phyloP scores from a whole-genome alignment of 1,284 basidiomycete species.

The Kalmanozyma brasiliensis region DNA sequence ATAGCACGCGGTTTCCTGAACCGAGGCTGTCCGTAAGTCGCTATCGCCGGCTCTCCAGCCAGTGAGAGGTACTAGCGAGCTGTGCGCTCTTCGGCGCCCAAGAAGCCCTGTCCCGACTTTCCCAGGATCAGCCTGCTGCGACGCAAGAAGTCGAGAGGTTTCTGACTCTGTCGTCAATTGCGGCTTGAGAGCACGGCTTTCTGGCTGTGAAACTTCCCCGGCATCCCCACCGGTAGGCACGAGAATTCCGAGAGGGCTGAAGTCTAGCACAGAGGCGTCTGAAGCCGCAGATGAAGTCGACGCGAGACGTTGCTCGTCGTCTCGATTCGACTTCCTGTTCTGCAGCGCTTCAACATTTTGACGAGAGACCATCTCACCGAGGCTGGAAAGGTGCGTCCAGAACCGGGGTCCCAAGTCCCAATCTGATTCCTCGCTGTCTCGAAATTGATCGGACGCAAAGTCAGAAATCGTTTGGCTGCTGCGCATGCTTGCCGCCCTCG shows the following conservation, averaged over 20 bases:
- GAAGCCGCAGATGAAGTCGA: conserved; percentile 21
- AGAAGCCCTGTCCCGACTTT: neutral
- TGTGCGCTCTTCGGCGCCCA: conserved; percentile 22
- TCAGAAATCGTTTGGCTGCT: conserved; percentile 5
- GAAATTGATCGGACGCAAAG: neutral
- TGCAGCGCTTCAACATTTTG: neutral
- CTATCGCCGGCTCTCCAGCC: conserved; percentile 29
- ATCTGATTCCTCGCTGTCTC: conserved; percentile 10
- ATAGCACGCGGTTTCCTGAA: neutral
- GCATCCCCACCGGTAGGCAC: conserved; percentile 10
- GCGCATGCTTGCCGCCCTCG: conserved; percentile 16
- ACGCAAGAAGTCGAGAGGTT: neutral
- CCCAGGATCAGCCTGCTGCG: neutral
- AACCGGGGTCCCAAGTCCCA: conserved; percentile 12
- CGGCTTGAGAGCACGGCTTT: neutral
- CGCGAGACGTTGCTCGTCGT: neutral
- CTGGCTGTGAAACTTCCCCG: neutral
- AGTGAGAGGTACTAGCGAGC: conserved; percentile 30
- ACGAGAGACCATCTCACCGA: conserved; percentile 20
- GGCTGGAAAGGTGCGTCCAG: conserved; percentile 23
- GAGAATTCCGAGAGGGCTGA: conserved; percentile 28
- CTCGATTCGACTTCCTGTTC: neutral
- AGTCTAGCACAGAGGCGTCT: conserved; percentile 21
- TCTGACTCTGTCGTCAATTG: too few relatives aligned
- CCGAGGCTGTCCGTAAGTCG: neutral